Base-by-base conservation (phyloP, 2,329 filamentous ascomycete species). In the Cadophora sp. region DNA sequence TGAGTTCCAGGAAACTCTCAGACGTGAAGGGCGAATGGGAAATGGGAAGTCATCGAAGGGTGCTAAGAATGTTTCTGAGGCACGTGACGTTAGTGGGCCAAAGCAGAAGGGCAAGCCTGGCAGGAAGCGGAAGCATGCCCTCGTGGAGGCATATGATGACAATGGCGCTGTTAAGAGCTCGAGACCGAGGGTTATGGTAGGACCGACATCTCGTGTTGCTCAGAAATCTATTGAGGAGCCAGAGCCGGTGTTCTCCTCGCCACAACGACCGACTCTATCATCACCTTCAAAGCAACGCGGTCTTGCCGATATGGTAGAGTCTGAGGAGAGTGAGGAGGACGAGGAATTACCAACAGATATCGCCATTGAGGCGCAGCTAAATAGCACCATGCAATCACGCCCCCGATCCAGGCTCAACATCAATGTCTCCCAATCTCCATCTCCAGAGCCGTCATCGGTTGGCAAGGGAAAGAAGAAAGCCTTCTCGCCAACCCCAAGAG, bases 1-100 rank as follows among this genome's bases (percentile, higher is more conserved):
- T 79, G 87, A 89, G 69, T 83, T 81, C 62, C 74, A 78, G 1
- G 76, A 71, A 33, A 64, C 64, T 5, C 55, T 67, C 4, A 36
- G 62, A 20, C 56, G 55, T 48, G 60, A 69, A 14, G 41, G 59
- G 65, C 16, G 58, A 47, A 4, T 39, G 36, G 66, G 59, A 11
- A 68, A 65, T 45, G 62, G 68, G 53, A 60, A 63, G 30, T 51
- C 39, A 4, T 11, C 45, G 24, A 59, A 53, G 48, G 47, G 41
- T 41, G 48, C 24, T 22, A 48, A 59, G 18, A 24, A 63, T 51
- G n/a, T 24, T 47, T 53, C 22, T 7, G 64, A 39, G 7, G 18
- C 58, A 65, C 56, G 47, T 61, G 64, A 61, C 14, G 24, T 22
- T 0, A 18, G 16, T 39, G 3, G 36, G 7, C 22, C 24, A 24